Evolutionary conservation across 805 yeast species (phyloP).

Genomic region (Candida caryicola): DNA sequence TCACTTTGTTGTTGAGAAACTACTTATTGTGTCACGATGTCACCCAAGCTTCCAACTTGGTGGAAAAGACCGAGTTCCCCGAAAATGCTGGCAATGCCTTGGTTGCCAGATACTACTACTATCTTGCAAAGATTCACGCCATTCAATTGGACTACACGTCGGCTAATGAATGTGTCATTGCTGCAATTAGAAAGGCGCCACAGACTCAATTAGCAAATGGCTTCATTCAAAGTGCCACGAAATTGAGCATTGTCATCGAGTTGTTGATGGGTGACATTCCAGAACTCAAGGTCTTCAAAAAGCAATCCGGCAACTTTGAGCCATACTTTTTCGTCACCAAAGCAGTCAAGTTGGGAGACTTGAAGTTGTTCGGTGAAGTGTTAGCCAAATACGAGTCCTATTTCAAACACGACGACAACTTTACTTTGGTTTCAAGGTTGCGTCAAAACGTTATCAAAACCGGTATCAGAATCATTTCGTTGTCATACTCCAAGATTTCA

Average conservation of each 20-base stretch:
- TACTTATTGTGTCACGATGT: conserved; percentile 77
- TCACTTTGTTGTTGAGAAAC: conserved; percentile 81
- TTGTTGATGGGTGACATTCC: conserved; percentile 96
- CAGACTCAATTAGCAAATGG: conserved; percentile 83
- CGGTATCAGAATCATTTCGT: conserved; percentile 88
- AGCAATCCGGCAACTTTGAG: conserved; percentile 50
- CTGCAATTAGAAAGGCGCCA: conserved; percentile 96
- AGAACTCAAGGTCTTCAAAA: conserved; percentile 76
- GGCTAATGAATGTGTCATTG: conserved; percentile 85
- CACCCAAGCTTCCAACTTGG: conserved; percentile 82
- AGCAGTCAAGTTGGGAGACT: conserved; percentile 91
- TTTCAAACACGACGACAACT: conserved; percentile 74
- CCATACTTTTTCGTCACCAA: conserved; percentile 87
- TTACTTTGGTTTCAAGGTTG: conserved; percentile 79
- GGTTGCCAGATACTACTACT: conserved; percentile 88
- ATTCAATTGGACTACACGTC: conserved; percentile 89
- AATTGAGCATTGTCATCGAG: conserved; percentile 84
- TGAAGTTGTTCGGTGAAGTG: conserved; percentile 72
- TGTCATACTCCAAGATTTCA: conserved; percentile 87
- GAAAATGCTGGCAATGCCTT: conserved; percentile 79
- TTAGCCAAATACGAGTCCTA: conserved; percentile 58
- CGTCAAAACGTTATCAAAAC: conserved; percentile 98
- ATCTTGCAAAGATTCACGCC: conserved; percentile 85
- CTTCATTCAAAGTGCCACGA: conserved; percentile 84
- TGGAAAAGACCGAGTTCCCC: conserved; percentile 88